phyloP scores from a whole-genome alignment of 768 basidiomycete genomes.

The Auriscalpium microsporum region DNA sequence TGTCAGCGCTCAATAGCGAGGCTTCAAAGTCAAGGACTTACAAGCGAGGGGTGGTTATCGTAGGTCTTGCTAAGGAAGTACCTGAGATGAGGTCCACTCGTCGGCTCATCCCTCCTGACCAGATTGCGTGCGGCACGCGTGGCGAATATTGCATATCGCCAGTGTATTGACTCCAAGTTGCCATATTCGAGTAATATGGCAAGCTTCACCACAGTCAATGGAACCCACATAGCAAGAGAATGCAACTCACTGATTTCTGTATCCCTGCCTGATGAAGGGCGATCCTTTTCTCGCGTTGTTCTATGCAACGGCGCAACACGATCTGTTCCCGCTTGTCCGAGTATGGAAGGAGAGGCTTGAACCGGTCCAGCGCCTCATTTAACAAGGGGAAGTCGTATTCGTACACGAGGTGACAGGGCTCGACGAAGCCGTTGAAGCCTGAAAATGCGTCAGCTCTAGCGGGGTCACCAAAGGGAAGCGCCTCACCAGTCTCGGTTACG shows the following conservation, averaged over 20 bases:
- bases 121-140: slow-evolving; percentile 60
- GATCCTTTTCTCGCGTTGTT: slow-evolving; percentile 38
- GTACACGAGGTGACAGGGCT: slow-evolving; percentile 52
- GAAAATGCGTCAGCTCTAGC: background rate
- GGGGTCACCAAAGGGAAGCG: slow-evolving; percentile 3
- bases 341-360: slow-evolving; percentile 31
- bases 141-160: slow-evolving; percentile 71
- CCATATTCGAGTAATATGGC: slow-evolving; percentile 47
- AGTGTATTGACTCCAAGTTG: slow-evolving; percentile 56
- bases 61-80: slow-evolving; percentile 54
- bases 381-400: slow-evolving; percentile 38
- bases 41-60: slow-evolving; percentile 60
- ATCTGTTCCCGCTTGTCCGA: slow-evolving; percentile 22
- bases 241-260: slow-evolving; percentile 34
- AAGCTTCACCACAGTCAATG: slow-evolving; percentile 24
- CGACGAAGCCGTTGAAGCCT: slow-evolving; percentile 56
- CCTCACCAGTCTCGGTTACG: slow-evolving; percentile 54
- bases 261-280: slow-evolving; percentile 33
- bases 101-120: slow-evolving; percentile 54
- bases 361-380: slow-evolving; percentile 25
- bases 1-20: too few species aligned
- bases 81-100: slow-evolving; percentile 37
- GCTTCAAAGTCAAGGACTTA: slow-evolving; percentile 26
- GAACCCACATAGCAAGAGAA: background rate
- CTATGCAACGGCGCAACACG: slow-evolving; percentile 34